A percentile compares a stretch with the other conserved stretches of the same genome.
phyloP scores from a whole-genome alignment of 768 basidiomycete species.

The Termitomyces sp. region DNA sequence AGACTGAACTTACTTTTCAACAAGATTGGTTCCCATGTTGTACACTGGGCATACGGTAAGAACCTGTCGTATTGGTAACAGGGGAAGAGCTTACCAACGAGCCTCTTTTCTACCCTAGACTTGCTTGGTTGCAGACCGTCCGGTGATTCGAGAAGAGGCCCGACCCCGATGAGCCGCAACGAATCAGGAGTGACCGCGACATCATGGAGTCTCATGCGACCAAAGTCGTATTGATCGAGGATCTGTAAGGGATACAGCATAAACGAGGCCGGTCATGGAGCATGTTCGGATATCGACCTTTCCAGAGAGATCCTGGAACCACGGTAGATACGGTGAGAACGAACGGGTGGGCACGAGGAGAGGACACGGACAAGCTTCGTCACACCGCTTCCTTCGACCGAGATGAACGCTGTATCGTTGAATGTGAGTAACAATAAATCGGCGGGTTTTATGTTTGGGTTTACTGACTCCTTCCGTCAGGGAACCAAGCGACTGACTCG shows the following conservation, averaged over 20 bases:
- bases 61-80: neutral
- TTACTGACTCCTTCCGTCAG: slow-evolving; percentile 49
- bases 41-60: slow-evolving; percentile 39
- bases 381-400: slow-evolving; percentile 61
- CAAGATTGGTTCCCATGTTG: slow-evolving; percentile 56
- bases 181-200: slow-evolving; percentile 66
- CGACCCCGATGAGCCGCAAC: slow-evolving; percentile 61
- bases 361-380: slow-evolving; percentile 45
- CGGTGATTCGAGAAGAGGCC: slow-evolving; percentile 58
- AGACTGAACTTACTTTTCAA: slow-evolving; percentile 52
- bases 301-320: slow-evolving; percentile 49
- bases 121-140: slow-evolving; percentile 63
- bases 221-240: slow-evolving; percentile 52
- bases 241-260: slow-evolving; percentile 27
- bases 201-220: slow-evolving; percentile 61
- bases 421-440: neutral
- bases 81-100: slow-evolving; percentile 46
- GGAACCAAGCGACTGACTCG: slow-evolving; percentile 66
- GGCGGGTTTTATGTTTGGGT: neutral
- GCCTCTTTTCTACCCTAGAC: slow-evolving; percentile 66
- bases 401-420: slow-evolving; percentile 51
- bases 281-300: slow-evolving; percentile 29
- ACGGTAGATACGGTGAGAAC: slow-evolving; percentile 4
- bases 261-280: neutral
- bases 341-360: neutral